Conservation (phyloP, 345 rosid genomes). For the Noccaea bulbosa region DNA sequence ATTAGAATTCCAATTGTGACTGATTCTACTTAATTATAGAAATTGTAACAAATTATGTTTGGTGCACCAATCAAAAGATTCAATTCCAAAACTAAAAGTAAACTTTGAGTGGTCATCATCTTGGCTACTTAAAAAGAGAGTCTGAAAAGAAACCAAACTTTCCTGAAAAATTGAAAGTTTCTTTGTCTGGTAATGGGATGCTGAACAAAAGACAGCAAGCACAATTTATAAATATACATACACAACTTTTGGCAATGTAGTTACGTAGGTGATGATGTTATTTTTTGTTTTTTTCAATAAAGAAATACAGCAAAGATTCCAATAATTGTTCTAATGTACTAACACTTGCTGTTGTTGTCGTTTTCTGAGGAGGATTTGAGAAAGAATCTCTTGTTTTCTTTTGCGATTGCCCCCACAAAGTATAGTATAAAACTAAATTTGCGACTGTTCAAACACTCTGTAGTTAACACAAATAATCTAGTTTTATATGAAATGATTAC, state of each 20-base stretch:
- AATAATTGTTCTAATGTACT: constrained; percentile 25
- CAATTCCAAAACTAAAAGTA: background rate
- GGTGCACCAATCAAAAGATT: constrained; percentile 32
- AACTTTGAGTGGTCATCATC: background rate
- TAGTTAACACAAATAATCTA: constrained; percentile 3
- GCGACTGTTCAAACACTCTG: constrained; percentile 7
- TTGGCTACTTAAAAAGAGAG: background rate
- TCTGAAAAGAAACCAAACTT: background rate
- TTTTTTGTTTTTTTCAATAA: constrained; percentile 25
- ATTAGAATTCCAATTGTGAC: background rate
- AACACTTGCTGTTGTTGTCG: constrained; percentile 39
- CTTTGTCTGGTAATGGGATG: constrained; percentile 29
- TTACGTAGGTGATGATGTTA: constrained; percentile 45
- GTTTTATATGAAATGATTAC: constrained; percentile 20
- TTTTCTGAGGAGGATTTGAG: background rate
- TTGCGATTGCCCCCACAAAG: constrained; percentile 10
- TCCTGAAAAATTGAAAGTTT: constrained; percentile 11
- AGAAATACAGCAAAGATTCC: constrained; percentile 38
- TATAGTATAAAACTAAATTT: background rate
- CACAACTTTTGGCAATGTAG: constrained; percentile 31
- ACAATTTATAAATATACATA: background rate
- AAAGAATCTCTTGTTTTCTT: constrained; percentile 28
- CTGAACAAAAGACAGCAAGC: constrained; percentile 27
- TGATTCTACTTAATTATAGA: constrained; percentile 5
- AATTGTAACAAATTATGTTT: constrained; percentile 13